Percentiles rank a stretch among this genome's conserved stretches.
Conservation (phyloP, 306 rosid species). For the Carpinus viminea region DNA sequence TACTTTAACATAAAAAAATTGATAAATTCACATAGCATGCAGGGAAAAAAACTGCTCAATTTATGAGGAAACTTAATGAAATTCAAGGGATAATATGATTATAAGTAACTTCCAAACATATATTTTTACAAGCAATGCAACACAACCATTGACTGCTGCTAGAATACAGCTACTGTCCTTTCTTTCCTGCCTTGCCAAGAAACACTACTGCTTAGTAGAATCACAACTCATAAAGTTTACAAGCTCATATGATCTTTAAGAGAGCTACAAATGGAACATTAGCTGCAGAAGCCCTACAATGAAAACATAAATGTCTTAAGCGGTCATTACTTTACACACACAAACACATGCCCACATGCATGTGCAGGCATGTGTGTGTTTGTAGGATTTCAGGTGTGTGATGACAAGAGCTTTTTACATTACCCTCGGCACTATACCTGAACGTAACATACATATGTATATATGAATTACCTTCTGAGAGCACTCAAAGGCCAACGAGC, state of each 20-base stretch:
- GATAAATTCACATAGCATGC: background rate
- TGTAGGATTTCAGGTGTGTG: too few relatives aligned
- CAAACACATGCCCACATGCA: background rate
- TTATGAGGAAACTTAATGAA: background rate
- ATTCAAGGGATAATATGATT: background rate
- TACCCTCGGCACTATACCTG: background rate
- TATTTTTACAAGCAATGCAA: background rate
- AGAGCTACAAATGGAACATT: background rate
- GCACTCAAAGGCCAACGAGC: slow-evolving; percentile 76
- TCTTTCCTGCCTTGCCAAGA: background rate
- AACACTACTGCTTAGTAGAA: background rate
- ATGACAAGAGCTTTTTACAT: too few relatives aligned
- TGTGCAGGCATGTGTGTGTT: too few relatives aligned
- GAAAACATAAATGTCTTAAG: background rate
- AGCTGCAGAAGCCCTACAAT: background rate
- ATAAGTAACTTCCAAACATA: background rate
- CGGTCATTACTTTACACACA: background rate
- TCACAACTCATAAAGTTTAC: background rate
- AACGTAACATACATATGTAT: background rate
- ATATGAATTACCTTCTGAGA: slow-evolving; percentile 66
- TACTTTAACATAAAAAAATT: background rate
- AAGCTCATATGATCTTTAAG: background rate
- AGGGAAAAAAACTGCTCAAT: background rate
- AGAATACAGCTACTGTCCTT: background rate
- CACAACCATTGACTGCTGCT: background rate